Evolutionary conservation across 352 stramenopile species (phyloP).

Genomic region (Thalassiosira sp.): DNA sequence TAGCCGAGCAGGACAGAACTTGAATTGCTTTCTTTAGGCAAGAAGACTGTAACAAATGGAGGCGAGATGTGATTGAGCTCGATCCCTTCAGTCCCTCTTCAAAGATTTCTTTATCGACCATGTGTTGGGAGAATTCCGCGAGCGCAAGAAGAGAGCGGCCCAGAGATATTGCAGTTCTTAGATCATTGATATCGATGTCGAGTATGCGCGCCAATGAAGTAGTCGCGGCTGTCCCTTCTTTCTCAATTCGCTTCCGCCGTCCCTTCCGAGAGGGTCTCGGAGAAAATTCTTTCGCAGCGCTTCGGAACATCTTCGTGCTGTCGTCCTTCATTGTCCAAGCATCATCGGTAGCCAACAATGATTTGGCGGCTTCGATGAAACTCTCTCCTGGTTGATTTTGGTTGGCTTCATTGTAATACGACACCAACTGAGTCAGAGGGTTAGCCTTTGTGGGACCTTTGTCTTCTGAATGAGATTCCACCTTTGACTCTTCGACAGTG

Average conservation of each 20-base stretch:
- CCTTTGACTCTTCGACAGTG: conserved; percentile 9
- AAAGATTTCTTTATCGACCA: conserved; percentile 28
- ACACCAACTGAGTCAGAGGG: conserved; percentile 8
- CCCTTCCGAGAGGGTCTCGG: conserved; percentile 22
- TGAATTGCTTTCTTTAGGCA: conserved; percentile 51
- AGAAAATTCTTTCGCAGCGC: conserved; percentile 1
- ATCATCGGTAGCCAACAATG: conserved; percentile 35
- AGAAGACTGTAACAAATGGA: conserved; percentile 28
- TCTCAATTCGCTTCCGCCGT: conserved; percentile 11
- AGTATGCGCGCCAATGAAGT: conserved; percentile 28
- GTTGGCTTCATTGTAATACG: conserved; percentile 3
- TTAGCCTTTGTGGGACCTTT: conserved; percentile 1
- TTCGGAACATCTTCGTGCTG: conserved; percentile 26
- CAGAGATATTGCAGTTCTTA: conserved; percentile 33
- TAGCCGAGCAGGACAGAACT: conserved; percentile 38
- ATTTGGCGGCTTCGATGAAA: conserved; percentile 35
- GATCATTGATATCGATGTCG: conserved; percentile 40
- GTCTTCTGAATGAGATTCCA: conserved; percentile 7
- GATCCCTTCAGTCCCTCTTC: conserved; percentile 10
- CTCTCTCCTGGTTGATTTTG: neutral
- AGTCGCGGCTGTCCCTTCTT: conserved; percentile 3
- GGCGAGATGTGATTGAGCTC: conserved; percentile 9
- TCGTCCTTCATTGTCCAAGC: conserved; percentile 44
- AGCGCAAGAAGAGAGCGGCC: conserved; percentile 41
- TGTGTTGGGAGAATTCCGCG: conserved; percentile 30